phyloP scores from a whole-genome alignment of 192 early-diverging fungal genomes.

The Gamsiella multidivaricata region DNA sequence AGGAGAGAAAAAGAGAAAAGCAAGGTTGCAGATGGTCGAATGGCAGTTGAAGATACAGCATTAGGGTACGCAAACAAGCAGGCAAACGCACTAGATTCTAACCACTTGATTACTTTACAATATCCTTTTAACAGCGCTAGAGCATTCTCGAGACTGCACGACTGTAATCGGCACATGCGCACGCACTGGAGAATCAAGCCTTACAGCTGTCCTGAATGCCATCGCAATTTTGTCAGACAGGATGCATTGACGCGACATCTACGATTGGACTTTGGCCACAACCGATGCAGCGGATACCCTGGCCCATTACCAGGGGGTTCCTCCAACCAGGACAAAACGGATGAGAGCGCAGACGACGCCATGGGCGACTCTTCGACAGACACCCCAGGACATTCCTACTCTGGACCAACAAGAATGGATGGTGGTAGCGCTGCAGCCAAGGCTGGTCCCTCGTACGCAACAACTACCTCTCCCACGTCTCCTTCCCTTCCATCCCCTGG shows the following conservation, averaged over 20 bases:
- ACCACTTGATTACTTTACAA: too few relatives aligned
- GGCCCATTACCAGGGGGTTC: constrained; percentile 27
- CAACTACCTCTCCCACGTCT: constrained; percentile 17
- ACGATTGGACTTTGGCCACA: constrained; percentile 49
- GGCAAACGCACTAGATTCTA: too few relatives aligned
- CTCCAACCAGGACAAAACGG: constrained; percentile 24
- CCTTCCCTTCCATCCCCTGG: not conserved
- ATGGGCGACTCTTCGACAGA: constrained; percentile 19
- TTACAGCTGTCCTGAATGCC: constrained; percentile 77
- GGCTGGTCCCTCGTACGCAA: constrained; percentile 8
- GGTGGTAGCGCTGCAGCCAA: not conserved
- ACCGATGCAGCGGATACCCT: constrained; percentile 48
- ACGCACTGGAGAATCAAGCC: constrained; percentile 83
- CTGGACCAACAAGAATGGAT: constrained; percentile 3
- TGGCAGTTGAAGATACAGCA: not conserved
- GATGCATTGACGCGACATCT: constrained; percentile 51
- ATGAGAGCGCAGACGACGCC: constrained; percentile 17
- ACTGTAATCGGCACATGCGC: constrained; percentile 79
- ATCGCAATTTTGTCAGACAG: constrained; percentile 70
- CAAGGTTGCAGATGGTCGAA: not conserved
- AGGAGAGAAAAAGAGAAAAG: not conserved
- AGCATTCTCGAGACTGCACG: constrained; percentile 78
- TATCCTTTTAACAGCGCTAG: constrained; percentile 24
- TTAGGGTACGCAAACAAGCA: too few relatives aligned
- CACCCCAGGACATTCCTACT: not conserved